Percentiles rank a stretch among this genome's conserved stretches.
phyloP scores from a whole-genome alignment of 2,329 filamentous ascomycete genomes.

The Phialophora expanda region DNA sequence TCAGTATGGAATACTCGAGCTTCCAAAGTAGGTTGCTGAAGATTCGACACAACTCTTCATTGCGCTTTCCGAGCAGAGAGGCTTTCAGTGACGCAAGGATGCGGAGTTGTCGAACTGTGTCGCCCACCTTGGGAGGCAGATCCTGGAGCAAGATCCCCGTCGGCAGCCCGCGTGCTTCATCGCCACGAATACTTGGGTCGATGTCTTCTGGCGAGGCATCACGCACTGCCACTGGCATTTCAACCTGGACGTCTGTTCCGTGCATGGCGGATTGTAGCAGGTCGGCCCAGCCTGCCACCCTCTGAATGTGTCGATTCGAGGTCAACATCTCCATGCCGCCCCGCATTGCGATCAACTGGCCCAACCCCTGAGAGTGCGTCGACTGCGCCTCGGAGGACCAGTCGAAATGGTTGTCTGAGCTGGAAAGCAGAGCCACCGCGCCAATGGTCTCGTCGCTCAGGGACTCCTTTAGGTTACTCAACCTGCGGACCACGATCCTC shows the following conservation, averaged over 20 bases:
- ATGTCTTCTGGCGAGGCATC: slow-evolving; percentile 4
- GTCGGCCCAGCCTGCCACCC: slow-evolving; percentile 30
- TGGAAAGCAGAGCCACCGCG: slow-evolving; percentile 29
- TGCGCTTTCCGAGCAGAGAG: slow-evolving; percentile 11
- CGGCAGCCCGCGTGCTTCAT: neutral
- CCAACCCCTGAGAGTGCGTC: slow-evolving; percentile 20
- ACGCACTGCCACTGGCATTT: slow-evolving; percentile 15
- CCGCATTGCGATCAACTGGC: slow-evolving; percentile 21
- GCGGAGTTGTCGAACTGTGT: slow-evolving; percentile 21
- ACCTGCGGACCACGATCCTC: slow-evolving; percentile 18
- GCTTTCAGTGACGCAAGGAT: slow-evolving; percentile 22
- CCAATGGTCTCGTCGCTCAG: slow-evolving; percentile 26
- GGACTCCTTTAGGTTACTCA: slow-evolving; percentile 19
- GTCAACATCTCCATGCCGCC: slow-evolving; percentile 27
- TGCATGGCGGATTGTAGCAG: slow-evolving; percentile 27
- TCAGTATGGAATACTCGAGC: slow-evolving; percentile 27
- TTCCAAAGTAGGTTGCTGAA: slow-evolving; percentile 32
- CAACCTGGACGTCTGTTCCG: slow-evolving; percentile 18
- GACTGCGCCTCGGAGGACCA: slow-evolving; percentile 22
- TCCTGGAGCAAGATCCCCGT: slow-evolving; percentile 14
- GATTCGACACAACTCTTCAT: slow-evolving; percentile 16
- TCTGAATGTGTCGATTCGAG: slow-evolving; percentile 24
- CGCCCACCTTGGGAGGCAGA: slow-evolving; percentile 8
- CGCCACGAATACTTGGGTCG: neutral
- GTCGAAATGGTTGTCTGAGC: slow-evolving; percentile 31